phyloP scores from a whole-genome alignment of 441 rosid species.

The Brassica balearica region DNA sequence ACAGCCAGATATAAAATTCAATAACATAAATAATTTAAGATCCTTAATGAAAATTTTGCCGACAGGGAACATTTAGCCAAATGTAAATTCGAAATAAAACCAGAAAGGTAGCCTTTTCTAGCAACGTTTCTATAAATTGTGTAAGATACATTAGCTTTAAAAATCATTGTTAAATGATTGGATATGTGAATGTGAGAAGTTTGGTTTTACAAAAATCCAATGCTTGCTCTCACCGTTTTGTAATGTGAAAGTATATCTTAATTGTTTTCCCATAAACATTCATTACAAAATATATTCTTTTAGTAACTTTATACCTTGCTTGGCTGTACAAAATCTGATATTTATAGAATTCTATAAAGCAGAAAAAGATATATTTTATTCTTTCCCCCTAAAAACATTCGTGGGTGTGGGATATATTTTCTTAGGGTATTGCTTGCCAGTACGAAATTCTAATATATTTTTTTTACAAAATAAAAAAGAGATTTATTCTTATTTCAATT shows the following conservation, averaged over 20 bases:
- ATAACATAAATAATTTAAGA: neutral
- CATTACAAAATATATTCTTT: neutral
- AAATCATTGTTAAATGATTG: slow-evolving; percentile 29
- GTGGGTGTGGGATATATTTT: neutral
- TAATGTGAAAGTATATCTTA: neutral
- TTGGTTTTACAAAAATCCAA: slow-evolving; percentile 27
- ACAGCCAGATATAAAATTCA: slow-evolving; percentile 29
- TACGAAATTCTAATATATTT: slow-evolving; percentile 9
- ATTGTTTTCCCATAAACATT: neutral
- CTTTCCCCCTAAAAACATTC: slow-evolving; percentile 24
- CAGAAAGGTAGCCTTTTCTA: neutral
- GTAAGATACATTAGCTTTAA: neutral
- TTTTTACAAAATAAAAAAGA: neutral
- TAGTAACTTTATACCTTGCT: slow-evolving; percentile 35
- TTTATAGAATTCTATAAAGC: slow-evolving; percentile 20
- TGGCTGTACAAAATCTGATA: slow-evolving; percentile 26
- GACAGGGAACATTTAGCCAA: slow-evolving; percentile 13
- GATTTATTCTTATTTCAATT: slow-evolving; percentile 2
- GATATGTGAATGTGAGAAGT: slow-evolving; percentile 29
- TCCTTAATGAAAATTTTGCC: slow-evolving; percentile 23
- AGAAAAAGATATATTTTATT: slow-evolving; percentile 6
- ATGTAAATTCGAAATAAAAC: neutral
- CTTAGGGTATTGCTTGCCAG: slow-evolving; percentile 32
- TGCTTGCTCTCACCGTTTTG: slow-evolving; percentile 23
- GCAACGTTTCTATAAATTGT: slow-evolving; percentile 14